These are phyloP conservation scores for Vaccinium myrtillus DNA, from an alignment of 148 eudicot genomes.

Conservation along the genomic window DNA sequence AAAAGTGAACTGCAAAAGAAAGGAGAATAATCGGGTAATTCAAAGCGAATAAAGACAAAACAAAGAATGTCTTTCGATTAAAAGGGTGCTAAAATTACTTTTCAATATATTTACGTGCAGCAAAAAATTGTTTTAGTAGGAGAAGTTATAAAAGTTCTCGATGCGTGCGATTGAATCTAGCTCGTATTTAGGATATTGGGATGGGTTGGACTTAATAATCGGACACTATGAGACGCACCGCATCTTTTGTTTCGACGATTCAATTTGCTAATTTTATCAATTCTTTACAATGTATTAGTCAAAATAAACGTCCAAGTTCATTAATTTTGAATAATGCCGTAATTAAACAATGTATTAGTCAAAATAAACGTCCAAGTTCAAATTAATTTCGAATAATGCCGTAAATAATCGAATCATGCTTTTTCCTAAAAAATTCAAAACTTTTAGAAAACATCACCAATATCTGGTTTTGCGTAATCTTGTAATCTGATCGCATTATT, in stretches of 20 bases:
- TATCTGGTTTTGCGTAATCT: background rate
- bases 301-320: no score
- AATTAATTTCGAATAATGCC: no score
- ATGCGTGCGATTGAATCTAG: background rate
- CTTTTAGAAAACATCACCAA: background rate
- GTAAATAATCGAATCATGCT: background rate
- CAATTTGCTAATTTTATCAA: background rate
- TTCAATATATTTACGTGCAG: no score
- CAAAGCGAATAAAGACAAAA: background rate
- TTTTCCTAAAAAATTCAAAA: background rate
- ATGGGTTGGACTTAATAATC: background rate
- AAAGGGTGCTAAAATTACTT: background rate
- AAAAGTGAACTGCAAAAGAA: no score
- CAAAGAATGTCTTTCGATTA: no score
- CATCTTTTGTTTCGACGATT: background rate
- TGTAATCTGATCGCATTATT: background rate
- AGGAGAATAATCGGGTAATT: no score
- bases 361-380: no score
- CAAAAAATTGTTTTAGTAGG: background rate
- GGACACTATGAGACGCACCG: background rate
- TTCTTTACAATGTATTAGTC: no score
- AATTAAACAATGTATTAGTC: background rate
- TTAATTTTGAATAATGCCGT: no score
- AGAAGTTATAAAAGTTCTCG: background rate
- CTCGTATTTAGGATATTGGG: background rate